Conservation (phyloP, 2,329 filamentous ascomycete genomes). For the Raffaelea deltoideospora region DNA sequence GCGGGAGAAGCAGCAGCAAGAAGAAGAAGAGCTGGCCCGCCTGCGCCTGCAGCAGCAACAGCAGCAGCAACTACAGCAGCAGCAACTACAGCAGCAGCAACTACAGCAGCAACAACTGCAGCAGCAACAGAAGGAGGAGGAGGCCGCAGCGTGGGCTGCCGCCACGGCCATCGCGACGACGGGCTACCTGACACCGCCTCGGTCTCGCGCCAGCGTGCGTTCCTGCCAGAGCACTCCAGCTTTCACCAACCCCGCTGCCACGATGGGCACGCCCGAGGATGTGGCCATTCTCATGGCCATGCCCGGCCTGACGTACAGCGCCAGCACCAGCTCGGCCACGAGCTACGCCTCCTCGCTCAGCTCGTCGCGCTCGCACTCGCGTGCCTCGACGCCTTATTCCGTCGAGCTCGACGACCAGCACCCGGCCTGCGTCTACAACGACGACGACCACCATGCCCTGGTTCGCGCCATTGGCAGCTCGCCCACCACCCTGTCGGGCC, state of each 20-base stretch:
- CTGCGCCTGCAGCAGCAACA: constrained; percentile 5
- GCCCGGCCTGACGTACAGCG: constrained; percentile 31
- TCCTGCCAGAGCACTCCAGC: no score
- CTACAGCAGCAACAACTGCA: constrained; percentile 23
- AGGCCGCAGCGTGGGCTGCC: constrained; percentile 9
- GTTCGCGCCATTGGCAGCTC: constrained; percentile 16
- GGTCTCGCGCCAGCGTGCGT: constrained; percentile 25
- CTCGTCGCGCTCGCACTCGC: constrained; percentile 28
- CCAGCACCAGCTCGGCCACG: constrained; percentile 27
- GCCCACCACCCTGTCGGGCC: constrained; percentile 8
- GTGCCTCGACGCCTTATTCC: constrained; percentile 33
- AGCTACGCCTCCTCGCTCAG: constrained; percentile 29
- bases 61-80: constrained; percentile 21
- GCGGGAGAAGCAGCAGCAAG: constrained; percentile 15
- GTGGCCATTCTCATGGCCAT: constrained; percentile 11
- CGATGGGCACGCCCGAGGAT: constrained; percentile 17
- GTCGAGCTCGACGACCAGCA: constrained; percentile 20
- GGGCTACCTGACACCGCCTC: constrained; percentile 29
- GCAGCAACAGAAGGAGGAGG: constrained; percentile 17
- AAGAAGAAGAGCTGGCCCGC: constrained; percentile 17
- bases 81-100: constrained; percentile 14
- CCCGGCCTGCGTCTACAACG: constrained; percentile 24
- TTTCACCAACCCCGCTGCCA: not conserved
- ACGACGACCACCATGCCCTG: constrained; percentile 32
- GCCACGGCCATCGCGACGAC: constrained; percentile 13